A percentile compares a stretch with the other conserved stretches of the same genome.
phyloP scores from a whole-genome alignment of 208 protist species.

The Borovskyia barvae region DNA sequence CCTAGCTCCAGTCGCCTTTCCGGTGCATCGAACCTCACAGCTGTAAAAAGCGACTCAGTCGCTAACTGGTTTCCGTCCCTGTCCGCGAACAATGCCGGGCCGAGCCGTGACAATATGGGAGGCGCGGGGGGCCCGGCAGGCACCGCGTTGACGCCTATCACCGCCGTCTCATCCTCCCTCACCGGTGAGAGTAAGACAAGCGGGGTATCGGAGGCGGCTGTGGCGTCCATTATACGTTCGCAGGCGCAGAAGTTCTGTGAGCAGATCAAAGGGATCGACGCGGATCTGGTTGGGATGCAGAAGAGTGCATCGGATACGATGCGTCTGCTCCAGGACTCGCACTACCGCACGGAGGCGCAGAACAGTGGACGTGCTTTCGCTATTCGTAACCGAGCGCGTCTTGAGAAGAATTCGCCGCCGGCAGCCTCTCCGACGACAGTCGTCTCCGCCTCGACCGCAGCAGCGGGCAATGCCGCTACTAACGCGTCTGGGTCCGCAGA shows the following conservation, averaged over 20 bases:
- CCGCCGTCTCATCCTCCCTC: constrained; percentile 81
- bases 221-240: constrained; percentile 54
- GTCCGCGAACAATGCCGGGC: constrained; percentile 12
- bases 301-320: constrained; percentile 68
- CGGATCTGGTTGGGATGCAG: constrained; percentile 67
- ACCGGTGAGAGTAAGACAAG: constrained; percentile 63
- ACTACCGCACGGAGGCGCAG: constrained; percentile 71
- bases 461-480: background rate
- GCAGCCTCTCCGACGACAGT: constrained; percentile 14
- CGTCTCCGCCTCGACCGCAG: constrained; percentile 8
- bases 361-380: constrained; percentile 76
- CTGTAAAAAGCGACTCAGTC: constrained; percentile 31
- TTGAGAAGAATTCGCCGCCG: constrained; percentile 33
- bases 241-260: constrained; percentile 80
- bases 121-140: constrained; percentile 7
- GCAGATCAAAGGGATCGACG: constrained; percentile 61
- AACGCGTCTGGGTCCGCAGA: background rate
- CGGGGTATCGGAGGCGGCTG: constrained; percentile 63
- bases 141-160: constrained; percentile 39
- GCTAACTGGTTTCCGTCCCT: constrained; percentile 66
- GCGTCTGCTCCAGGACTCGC: constrained; percentile 76
- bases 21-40: constrained; percentile 57
- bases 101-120: constrained; percentile 4
- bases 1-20: constrained; percentile 73
- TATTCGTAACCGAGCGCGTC: constrained; percentile 63